phyloP scores from a whole-genome alignment of 495 filamentous ascomycete genomes.

The Elaphomyces granulatus region DNA sequence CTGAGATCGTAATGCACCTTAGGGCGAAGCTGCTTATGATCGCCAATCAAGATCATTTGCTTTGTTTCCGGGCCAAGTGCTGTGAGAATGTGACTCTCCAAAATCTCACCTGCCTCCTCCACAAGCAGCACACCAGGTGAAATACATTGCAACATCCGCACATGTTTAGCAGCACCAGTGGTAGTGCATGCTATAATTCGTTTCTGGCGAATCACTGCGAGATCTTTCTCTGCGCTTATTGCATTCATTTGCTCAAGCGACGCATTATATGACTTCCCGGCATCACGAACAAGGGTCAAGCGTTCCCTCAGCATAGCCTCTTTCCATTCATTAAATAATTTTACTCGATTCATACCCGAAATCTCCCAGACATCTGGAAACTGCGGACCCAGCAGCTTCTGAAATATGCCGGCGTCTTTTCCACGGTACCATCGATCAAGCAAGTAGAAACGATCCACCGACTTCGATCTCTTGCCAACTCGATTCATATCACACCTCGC shows the following conservation, averaged over 20 bases:
- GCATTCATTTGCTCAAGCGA: slow-evolving; percentile 27
- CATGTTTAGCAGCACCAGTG: slow-evolving; percentile 53
- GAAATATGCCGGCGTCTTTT: slow-evolving; percentile 30
- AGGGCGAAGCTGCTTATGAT: slow-evolving; percentile 64
- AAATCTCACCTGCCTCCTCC: slow-evolving; percentile 69
- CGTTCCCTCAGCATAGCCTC: slow-evolving; percentile 36
- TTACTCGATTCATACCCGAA: slow-evolving; percentile 18
- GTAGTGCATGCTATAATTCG: slow-evolving; percentile 64
- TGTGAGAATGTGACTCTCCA: slow-evolving; percentile 58
- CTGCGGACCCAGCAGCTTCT: too few species aligned
- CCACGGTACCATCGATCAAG: slow-evolving; percentile 42
- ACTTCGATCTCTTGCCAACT: slow-evolving; percentile 33
- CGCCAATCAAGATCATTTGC: slow-evolving; percentile 61
- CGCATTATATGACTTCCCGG: too few species aligned
- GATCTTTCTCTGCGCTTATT: slow-evolving; percentile 31
- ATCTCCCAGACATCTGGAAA: slow-evolving; percentile 43
- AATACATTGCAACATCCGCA: slow-evolving; percentile 34
- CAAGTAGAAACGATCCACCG: slow-evolving; percentile 36
- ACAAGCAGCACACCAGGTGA: slow-evolving; percentile 38
- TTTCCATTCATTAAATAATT: slow-evolving; percentile 32
- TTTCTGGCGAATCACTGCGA: slow-evolving; percentile 35
- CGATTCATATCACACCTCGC: slow-evolving; percentile 27
- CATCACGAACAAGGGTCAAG: too few species aligned
- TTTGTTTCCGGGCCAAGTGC: slow-evolving; percentile 44
- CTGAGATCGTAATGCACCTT: slow-evolving; percentile 50